Percentiles rank a stretch among this genome's conserved stretches.
Conservation (phyloP, 306 rosid genomes). For the Begonia fuchsioides region DNA sequence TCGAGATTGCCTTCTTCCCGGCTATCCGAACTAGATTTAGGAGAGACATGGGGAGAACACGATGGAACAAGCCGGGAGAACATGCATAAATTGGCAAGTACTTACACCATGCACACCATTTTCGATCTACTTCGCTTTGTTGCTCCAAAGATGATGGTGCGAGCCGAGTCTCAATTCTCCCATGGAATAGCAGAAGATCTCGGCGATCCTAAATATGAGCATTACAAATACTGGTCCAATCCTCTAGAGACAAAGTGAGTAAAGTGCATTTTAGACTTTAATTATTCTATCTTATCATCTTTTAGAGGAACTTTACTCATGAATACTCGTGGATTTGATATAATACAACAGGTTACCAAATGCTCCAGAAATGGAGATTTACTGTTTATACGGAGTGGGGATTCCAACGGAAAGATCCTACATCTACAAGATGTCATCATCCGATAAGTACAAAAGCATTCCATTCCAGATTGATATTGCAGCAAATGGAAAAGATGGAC, state of each 20-base stretch:
- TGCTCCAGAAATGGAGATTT: constrained; percentile 71
- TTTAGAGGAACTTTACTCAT: not conserved
- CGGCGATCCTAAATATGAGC: constrained; percentile 48
- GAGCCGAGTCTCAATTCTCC: constrained; percentile 61
- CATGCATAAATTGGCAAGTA: constrained; percentile 17
- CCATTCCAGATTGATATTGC: constrained; percentile 42
- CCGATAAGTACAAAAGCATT: constrained; percentile 35
- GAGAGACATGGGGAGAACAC: constrained; percentile 38
- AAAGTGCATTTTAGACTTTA: not conserved
- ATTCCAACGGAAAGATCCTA: constrained; percentile 52
- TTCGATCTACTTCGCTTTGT: constrained; percentile 34
- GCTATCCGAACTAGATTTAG: constrained; percentile 22
- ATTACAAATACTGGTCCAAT: constrained; percentile 80
- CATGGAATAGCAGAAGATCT: constrained; percentile 67
- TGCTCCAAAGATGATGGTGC: constrained; percentile 54
- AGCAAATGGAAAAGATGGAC: constrained; percentile 23
- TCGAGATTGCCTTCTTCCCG: constrained; percentile 40
- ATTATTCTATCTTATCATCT: not conserved
- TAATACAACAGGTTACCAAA: constrained; percentile 36
- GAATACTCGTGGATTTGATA: constrained; percentile 5
- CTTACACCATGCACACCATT: constrained; percentile 30
- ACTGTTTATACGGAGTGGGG: constrained; percentile 60
- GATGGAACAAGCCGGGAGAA: constrained; percentile 40
- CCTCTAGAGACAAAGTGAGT: constrained; percentile 74
- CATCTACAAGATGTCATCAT: constrained; percentile 25